Evolutionary conservation across 1,284 basidiomycete genomes (phyloP), one percentile per base, ranked within the genome.

Genomic region (Phellopilus nigrolimitatus): DNA sequence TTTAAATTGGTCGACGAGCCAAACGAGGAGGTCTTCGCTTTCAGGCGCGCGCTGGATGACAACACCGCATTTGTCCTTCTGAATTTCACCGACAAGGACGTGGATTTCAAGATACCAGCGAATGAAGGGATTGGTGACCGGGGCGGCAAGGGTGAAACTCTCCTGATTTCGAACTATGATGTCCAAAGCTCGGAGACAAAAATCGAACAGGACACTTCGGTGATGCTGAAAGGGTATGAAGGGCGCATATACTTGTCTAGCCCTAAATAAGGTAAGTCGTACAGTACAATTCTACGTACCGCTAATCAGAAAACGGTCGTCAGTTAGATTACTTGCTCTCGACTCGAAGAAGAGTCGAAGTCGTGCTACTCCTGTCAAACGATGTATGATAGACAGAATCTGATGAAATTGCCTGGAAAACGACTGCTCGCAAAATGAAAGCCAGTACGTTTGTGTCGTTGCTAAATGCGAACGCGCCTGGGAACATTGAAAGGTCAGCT

Each of bases 1-100:
- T 88, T 84, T 60, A 58, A 66, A 2, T 67, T 79, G 22, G 57
- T 82, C 4, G 47, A 53, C n/a, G 43, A 39, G 28, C 68, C 72
- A 12, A 67, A 83, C 59, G 70, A 77, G 37, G 59, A 74, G 15
- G 69, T 81, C n/a, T 79, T 85, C 55, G 76, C 76, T 0, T 85
- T 76, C 60, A 68, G 70, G n/a, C 74, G 81, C 31, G 64, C 66
- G 2, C 59, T 77, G 6, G 69, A 66, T 0, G 56, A 58, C 3
- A 44, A 56, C 1, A 63, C 58, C n/a, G 71, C 71, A 0, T 60
- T 71, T 4, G 71, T 82, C 5, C 22, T 79, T 1, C 68, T 84
- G 55, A 84, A 83, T 59, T 81, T 84, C 50, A 67, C 68, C 0
- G 59, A 65, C 19, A 56, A 65, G 5, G 61, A 64, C 7, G 62